Percentiles rank a stretch among this genome's conserved stretches.
phyloP scores from a whole-genome alignment of 31 red algal species.

The Asparagopsis taxiformis region DNA sequence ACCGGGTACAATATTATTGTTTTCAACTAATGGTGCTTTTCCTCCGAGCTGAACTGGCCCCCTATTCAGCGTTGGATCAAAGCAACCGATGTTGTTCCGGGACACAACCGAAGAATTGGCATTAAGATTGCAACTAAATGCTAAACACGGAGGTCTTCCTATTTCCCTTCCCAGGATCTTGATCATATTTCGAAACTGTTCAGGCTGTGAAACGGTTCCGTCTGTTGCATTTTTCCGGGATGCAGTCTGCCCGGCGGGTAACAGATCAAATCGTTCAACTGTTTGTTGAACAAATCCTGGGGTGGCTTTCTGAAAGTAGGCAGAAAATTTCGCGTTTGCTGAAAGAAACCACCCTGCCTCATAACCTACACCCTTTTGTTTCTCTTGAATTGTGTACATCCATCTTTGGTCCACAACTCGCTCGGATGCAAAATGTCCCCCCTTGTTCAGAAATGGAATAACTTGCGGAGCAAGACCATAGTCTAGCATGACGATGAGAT shows the following conservation, averaged over 20 bases:
- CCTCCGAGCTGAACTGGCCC: conserved; percentile 19
- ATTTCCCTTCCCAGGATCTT: conserved; percentile 63
- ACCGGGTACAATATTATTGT: conserved; percentile 20
- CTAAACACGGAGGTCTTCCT: conserved; percentile 27
- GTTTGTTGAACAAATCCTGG: conserved; percentile 30
- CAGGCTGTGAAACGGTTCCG: background rate
- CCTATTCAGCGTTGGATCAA: conserved; percentile 28
- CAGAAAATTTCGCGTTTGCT: conserved; percentile 18
- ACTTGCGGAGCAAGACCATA: conserved; percentile 40
- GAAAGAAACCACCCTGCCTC: conserved; percentile 35
- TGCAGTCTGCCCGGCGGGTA: conserved; percentile 5
- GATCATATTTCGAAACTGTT: conserved; percentile 75
- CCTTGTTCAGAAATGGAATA: conserved; percentile 24
- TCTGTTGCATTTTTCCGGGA: background rate
- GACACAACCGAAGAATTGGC: background rate
- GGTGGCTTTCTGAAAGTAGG: conserved; percentile 23
- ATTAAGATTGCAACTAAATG: conserved; percentile 36
- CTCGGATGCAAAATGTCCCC: conserved; percentile 46
- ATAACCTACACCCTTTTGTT: conserved; percentile 18
- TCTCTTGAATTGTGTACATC: conserved; percentile 42
- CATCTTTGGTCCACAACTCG: conserved; percentile 43
- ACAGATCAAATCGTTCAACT: conserved; percentile 21
- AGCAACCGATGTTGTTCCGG: conserved; percentile 31
- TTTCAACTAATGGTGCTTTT: background rate
- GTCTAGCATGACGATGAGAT: conserved; percentile 48